Evolutionary conservation across 495 filamentous ascomycete species (phyloP), one percentile per base, ranked within the genome.

Genomic region (Hapsidospora chrysogenum): DNA sequence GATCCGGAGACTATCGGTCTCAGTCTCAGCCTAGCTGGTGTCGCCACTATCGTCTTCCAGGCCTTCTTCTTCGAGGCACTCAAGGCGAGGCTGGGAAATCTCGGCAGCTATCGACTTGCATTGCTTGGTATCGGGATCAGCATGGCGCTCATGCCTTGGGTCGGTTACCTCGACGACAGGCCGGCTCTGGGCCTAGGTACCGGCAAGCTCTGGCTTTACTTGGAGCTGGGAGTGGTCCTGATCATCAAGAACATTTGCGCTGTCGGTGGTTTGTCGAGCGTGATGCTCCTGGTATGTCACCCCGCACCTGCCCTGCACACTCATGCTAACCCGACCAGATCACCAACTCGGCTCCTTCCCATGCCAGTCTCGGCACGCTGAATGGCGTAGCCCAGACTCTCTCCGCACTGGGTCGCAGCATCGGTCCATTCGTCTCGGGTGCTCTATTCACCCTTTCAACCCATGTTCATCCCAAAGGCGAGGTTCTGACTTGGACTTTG

Each of bases 381-480:
- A 94, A 96, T 42, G 89, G 89, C 19, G 74, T 97, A 14, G 89
- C 89, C 3, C 89, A 97, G 54, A 92, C 85, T 0, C 71, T 97
- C 2, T 89, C 84, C 6, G 89, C 92, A 0, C 87, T 80, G 1
- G 89, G 89, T 16, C 73, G 89, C 32, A 83, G 87, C 20, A 66
- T 81, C 1, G 92, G 89, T 0, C 89, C 89, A 0, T 85, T 96
- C 50, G 56, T 94, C 3, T 83, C 82, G 0, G 89, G 89, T 1
- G 72, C 74, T 2, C 57, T 97, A 0, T 96, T 92, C 51, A 77
- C 83, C 0, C 53, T 81, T 1, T 71, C 78, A 0, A 74, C 72
- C 0, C 60, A 68, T 17, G 61, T 92, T 21, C 53, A 65, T 11
- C 76, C 74, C 1, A 87, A 83, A 44, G 86, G 87, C n/a, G 87